A percentile compares a stretch with the other conserved stretches of the same genome.
phyloP scores from a whole-genome alignment of 179 eudicot genomes.

The Beta corolliflora region DNA sequence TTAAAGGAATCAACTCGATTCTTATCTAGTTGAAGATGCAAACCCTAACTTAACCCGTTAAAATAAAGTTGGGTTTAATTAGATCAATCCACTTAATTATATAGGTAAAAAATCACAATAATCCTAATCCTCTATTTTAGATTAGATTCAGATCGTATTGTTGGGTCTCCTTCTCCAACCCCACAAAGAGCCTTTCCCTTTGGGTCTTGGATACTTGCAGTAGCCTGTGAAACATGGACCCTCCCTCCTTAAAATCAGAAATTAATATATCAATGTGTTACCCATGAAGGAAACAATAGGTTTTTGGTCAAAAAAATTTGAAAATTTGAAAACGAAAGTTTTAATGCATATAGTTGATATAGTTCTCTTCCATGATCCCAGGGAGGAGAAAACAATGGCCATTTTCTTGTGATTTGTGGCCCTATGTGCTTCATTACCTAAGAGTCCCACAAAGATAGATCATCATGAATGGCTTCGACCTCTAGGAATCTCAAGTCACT shows the following conservation, averaged over 20 bases:
- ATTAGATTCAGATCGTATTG: no score
- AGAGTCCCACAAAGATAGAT: constrained; percentile 8
- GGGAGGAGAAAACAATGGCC: constrained; percentile 22
- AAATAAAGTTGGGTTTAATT: no score
- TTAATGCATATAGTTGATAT: not conserved
- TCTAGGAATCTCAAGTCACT: not conserved
- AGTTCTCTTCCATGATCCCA: constrained; percentile 21
- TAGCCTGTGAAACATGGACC: constrained; percentile 16
- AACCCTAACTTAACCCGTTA: no score
- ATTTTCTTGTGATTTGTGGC: constrained; percentile 30
- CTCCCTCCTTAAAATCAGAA: constrained; percentile 6
- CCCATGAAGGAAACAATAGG: constrained; percentile 35
- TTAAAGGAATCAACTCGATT: no score
- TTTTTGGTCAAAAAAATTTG: constrained; percentile 8
- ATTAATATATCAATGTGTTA: constrained; percentile 27
- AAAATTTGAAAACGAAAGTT: constrained; percentile 3
- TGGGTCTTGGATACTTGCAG: constrained; percentile 9
- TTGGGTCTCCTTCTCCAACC: no score
- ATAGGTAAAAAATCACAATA: no score
- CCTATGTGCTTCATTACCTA: constrained; percentile 10
- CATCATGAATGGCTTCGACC: not conserved
- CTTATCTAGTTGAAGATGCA: no score
- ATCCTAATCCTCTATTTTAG: no score
- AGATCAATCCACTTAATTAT: no score
- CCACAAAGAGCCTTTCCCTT: not conserved